These are phyloP conservation scores for Akanthomyces muscarius DNA, from an alignment of 2,329 filamentous ascomycete species.

Conservation along the genomic window DNA sequence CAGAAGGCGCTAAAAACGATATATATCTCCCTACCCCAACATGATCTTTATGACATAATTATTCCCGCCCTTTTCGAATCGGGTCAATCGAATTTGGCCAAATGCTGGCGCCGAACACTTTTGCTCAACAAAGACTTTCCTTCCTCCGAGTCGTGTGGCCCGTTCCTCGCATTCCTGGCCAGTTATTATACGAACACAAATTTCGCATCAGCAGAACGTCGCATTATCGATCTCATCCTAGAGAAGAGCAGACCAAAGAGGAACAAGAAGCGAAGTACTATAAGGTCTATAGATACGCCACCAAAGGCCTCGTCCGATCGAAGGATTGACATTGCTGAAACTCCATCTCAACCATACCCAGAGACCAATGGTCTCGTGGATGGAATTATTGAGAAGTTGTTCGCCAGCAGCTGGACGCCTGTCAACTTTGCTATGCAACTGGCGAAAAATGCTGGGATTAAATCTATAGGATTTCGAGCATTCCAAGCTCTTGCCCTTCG, in stretches of 20 bases:
- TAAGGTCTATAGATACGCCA: background rate
- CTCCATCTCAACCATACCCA: background rate
- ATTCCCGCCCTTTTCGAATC: constrained; percentile 48
- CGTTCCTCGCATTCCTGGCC: constrained; percentile 46
- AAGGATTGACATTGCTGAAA: background rate
- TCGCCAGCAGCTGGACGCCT: constrained; percentile 68
- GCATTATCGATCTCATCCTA: background rate
- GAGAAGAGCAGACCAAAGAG: background rate
- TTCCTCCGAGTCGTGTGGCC: constrained; percentile 35
- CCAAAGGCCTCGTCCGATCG: background rate
- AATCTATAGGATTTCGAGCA: constrained; percentile 69
- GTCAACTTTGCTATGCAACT: constrained; percentile 68
- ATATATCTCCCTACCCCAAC: constrained; percentile 42
- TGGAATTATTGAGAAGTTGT: constrained; percentile 48
- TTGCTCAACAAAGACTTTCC: constrained; percentile 41
- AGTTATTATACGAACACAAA: constrained; percentile 42
- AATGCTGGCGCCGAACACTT: constrained; percentile 45
- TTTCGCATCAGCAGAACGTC: constrained; percentile 37
- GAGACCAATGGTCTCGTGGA: constrained; percentile 15
- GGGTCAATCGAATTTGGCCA: constrained; percentile 43
- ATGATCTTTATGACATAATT: constrained; percentile 46
- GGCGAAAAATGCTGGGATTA: constrained; percentile 66
- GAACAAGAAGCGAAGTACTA: background rate
- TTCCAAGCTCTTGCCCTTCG: constrained; percentile 73
- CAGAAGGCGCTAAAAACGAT: constrained; percentile 41